phyloP scores from a whole-genome alignment of 2,329 filamentous ascomycete species.

The Aureobasidium sp. region DNA sequence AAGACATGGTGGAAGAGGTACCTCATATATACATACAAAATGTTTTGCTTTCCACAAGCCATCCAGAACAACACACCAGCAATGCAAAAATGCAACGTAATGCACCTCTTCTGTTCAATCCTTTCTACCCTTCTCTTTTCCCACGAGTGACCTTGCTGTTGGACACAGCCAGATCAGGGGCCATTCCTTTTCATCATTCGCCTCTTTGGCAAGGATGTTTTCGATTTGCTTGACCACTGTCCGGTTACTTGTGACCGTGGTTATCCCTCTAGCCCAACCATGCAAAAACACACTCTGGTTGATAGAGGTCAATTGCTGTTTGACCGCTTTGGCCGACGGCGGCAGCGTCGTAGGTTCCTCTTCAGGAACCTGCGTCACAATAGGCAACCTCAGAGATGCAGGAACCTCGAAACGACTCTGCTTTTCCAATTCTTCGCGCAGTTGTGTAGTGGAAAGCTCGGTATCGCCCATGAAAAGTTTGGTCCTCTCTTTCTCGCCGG shows the following conservation, averaged over 20 bases:
- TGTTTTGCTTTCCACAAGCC: too few relatives aligned
- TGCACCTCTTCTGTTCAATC: not conserved
- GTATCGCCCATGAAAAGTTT: conserved; percentile 48
- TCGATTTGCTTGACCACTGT: conserved; percentile 60
- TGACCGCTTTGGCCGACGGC: conserved; percentile 36
- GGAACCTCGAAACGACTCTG: not conserved
- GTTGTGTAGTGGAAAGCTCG: not conserved
- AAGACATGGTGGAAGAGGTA: too few relatives aligned
- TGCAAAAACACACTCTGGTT: conserved; percentile 66
- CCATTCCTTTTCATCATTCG: conserved; percentile 41
- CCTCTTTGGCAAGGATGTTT: conserved; percentile 45
- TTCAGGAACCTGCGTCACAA: conserved; percentile 27
- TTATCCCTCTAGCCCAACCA: conserved; percentile 56
- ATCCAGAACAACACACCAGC: too few relatives aligned
- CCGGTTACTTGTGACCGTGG: conserved; percentile 64
- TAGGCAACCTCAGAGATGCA: conserved; percentile 46
- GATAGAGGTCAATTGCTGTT: conserved; percentile 46
- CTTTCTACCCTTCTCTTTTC: conserved; percentile 47
- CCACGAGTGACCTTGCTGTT: conserved; percentile 57
- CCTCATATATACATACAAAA: too few relatives aligned
- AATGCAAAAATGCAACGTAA: not conserved
- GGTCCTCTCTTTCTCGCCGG: conserved; percentile 52
- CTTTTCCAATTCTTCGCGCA: not conserved
- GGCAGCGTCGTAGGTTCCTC: conserved; percentile 35
- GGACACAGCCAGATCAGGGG: conserved; percentile 58